Evolutionary conservation across 2,329 filamentous ascomycete species (phyloP).

Genomic region (Penicillium capsulatum): DNA sequence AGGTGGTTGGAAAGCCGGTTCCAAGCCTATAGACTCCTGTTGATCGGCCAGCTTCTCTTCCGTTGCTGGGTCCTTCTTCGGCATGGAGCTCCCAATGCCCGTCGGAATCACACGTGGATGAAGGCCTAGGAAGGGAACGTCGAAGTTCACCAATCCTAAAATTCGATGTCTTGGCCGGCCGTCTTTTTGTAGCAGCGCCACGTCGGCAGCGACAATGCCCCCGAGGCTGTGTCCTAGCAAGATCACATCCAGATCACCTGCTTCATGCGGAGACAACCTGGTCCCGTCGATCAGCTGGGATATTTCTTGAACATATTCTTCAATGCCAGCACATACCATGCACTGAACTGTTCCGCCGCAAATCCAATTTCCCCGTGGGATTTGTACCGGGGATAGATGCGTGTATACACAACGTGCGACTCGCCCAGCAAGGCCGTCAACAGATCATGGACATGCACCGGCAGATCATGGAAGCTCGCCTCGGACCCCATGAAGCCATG

Average conservation of each 20-base stretch:
- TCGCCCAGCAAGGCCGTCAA: slow-evolving; percentile 63
- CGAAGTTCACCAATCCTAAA: slow-evolving; percentile 74
- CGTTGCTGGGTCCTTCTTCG: slow-evolving; percentile 16
- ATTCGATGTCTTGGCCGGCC: slow-evolving; percentile 60
- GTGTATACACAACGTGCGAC: slow-evolving; percentile 78
- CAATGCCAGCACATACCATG: slow-evolving; percentile 52
- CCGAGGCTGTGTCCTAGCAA: slow-evolving; percentile 89
- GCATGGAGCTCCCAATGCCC: slow-evolving; percentile 73
- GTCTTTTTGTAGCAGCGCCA: slow-evolving; percentile 55
- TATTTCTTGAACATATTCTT: not conserved
- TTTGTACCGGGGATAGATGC: slow-evolving; percentile 50
- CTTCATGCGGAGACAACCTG: slow-evolving; percentile 72
- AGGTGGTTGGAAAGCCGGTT: slow-evolving; percentile 20
- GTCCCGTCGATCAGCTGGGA: not conserved
- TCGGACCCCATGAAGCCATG: slow-evolving; percentile 90
- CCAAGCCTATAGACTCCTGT: slow-evolving; percentile 18
- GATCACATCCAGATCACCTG: slow-evolving; percentile 69
- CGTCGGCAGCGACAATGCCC: slow-evolving; percentile 74
- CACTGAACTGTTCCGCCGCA: slow-evolving; percentile 77
- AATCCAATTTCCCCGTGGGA: slow-evolving; percentile 50
- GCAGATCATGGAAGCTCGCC: slow-evolving; percentile 81
- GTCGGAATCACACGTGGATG: slow-evolving; percentile 83
- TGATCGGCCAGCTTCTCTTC: slow-evolving; percentile 18
- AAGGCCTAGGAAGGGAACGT: slow-evolving; percentile 82
- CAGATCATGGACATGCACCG: slow-evolving; percentile 76